Evolutionary conservation across 1,284 basidiomycete genomes (phyloP).

Genomic region (Puccinia brachypodii): DNA sequence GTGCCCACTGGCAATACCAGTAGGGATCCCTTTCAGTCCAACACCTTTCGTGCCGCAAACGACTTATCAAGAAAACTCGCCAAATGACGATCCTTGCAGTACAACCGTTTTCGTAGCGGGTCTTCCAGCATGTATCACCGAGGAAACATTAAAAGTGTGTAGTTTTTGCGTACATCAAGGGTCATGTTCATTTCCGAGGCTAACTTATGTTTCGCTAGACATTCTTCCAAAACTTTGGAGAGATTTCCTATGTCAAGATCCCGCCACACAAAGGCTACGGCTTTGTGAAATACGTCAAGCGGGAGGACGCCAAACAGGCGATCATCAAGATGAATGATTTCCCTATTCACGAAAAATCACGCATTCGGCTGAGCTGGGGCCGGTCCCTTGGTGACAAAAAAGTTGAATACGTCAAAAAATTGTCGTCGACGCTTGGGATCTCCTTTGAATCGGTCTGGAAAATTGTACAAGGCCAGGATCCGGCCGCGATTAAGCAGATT

Average conservation of each 20-base stretch:
- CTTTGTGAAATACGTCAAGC: constrained; percentile 89
- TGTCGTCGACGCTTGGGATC: constrained; percentile 17
- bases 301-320: constrained; percentile 84
- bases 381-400: constrained; percentile 60
- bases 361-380: constrained; percentile 88
- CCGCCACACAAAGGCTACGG: constrained; percentile 93
- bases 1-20: not conserved
- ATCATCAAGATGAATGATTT: constrained; percentile 97
- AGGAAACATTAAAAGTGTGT: constrained; percentile 72
- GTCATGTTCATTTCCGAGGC: not conserved
- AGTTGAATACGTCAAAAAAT: constrained; percentile 44
- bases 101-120: constrained; percentile 91
- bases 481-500: constrained; percentile 35
- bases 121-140: constrained; percentile 76
- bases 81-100: constrained; percentile 75
- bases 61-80: constrained; percentile 4
- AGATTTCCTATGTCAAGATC: constrained; percentile 92
- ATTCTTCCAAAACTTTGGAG: constrained; percentile 84
- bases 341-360: constrained; percentile 77
- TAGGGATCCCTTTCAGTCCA: constrained; percentile 56
- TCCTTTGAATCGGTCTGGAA: constrained; percentile 43
- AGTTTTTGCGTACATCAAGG: not conserved
- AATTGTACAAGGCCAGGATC: constrained; percentile 41
- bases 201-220: constrained; percentile 53
- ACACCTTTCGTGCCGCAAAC: constrained; percentile 71